These are phyloP conservation scores for Exophiala aquamarina DNA, from an alignment of 2,329 filamentous ascomycete genomes.

Conservation along the genomic window DNA sequence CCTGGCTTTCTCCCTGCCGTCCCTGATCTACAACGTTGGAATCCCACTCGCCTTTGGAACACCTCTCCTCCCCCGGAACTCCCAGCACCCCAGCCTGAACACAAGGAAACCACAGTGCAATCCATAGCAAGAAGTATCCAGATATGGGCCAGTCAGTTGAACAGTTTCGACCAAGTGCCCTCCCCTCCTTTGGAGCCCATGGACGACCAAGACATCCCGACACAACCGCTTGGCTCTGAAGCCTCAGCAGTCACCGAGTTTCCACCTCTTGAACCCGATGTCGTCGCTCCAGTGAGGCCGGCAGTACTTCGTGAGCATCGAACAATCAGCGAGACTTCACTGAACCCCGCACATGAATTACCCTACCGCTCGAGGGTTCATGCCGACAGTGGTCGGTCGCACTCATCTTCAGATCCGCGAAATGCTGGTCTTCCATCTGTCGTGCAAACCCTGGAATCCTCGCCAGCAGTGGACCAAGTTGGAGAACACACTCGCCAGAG, in stretches of 20 bases:
- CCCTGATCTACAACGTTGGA: constrained; percentile 28
- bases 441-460: not conserved
- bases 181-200: constrained; percentile 28
- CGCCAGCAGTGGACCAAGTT: constrained; percentile 16
- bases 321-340: constrained; percentile 26
- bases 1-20: constrained; percentile 28
- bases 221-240: constrained; percentile 4
- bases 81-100: constrained; percentile 19
- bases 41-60: constrained; percentile 27
- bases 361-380: constrained; percentile 22
- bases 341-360: constrained; percentile 27
- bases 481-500: constrained; percentile 24
- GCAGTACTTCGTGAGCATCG: constrained; percentile 17
- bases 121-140: constrained; percentile 27
- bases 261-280: constrained; percentile 20
- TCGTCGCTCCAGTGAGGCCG: constrained; percentile 5
- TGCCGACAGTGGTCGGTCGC: constrained; percentile 20
- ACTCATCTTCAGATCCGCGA: constrained; percentile 24
- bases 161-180: constrained; percentile 28
- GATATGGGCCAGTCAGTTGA: constrained; percentile 28
- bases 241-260: constrained; percentile 13
- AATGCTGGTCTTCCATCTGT: constrained; percentile 4
- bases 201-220: not conserved
- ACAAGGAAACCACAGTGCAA: constrained; percentile 26
- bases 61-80: constrained; percentile 22